These are phyloP conservation scores for Lumnitzera littorea DNA, from an alignment of 345 rosid species.

Conservation along the genomic window DNA sequence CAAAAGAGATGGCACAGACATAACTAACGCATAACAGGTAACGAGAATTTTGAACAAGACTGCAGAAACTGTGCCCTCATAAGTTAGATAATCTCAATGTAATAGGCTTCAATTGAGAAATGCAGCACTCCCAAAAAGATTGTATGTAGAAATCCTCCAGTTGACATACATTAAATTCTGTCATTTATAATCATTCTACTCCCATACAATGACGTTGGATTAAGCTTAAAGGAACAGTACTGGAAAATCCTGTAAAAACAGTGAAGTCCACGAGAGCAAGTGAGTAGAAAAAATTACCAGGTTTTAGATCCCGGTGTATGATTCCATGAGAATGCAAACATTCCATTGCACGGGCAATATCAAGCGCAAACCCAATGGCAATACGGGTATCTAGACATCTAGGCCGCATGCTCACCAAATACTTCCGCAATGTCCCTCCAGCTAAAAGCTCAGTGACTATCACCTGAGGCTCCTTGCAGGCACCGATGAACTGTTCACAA, in stretches of 20 bases:
- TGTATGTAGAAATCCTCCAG: no score
- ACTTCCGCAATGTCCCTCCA: constrained; percentile 82
- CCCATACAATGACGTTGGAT: no score
- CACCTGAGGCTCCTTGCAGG: constrained; percentile 97
- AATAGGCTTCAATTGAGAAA: no score
- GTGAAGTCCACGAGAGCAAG: background rate
- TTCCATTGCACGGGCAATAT: constrained; percentile 93
- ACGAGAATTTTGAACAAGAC: no score
- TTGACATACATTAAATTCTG: no score
- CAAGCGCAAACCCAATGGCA: constrained; percentile 83
- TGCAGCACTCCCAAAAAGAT: no score
- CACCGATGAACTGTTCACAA: constrained; percentile 73
- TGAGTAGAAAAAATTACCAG: constrained; percentile 41
- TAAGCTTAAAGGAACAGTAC: no score
- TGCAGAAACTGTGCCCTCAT: no score
- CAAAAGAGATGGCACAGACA: no score
- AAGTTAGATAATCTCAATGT: no score
- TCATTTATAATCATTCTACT: no score
- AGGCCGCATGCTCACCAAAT: constrained; percentile 75
- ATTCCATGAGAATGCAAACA: constrained; percentile 93
- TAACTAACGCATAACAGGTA: no score
- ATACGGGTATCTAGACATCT: constrained; percentile 61
- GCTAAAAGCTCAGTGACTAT: constrained; percentile 83
- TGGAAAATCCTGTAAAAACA: background rate
- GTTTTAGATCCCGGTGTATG: constrained; percentile 95